Conservation (phyloP, 2,329 filamentous ascomycete species). For the Aspergillus sclerotialis region DNA sequence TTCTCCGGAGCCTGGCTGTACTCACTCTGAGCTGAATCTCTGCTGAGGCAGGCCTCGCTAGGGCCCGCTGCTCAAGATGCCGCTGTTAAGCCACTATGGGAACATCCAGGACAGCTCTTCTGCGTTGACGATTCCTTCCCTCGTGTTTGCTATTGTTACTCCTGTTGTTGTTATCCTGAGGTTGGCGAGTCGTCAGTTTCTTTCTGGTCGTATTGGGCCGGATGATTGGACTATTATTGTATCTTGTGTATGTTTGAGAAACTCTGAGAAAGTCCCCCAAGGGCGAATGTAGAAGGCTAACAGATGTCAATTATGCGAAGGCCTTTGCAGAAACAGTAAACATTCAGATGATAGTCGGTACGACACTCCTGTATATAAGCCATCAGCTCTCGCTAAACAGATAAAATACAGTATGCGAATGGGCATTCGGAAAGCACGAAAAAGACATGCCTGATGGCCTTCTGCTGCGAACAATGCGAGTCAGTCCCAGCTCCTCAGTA, state of each 20-base stretch:
- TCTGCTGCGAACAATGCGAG: slow-evolving; percentile 10
- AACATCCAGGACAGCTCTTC: slow-evolving; percentile 14
- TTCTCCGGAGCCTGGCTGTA: no score
- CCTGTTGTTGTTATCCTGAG: slow-evolving; percentile 12
- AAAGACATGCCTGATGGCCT: slow-evolving; percentile 7
- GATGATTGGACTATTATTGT: slow-evolving; percentile 15
- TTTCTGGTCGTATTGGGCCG: slow-evolving; percentile 9
- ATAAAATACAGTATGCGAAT: slow-evolving; percentile 9
- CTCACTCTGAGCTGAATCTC: no score
- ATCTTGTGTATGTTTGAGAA: slow-evolving; percentile 6
- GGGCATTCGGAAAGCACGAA: slow-evolving; percentile 14
- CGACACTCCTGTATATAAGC: no score
- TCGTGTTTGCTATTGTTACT: slow-evolving; percentile 15
- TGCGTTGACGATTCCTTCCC: slow-evolving; percentile 9
- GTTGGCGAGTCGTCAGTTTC: slow-evolving; percentile 9
- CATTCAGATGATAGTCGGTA: slow-evolving; percentile 15
- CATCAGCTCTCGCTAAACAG: no score
- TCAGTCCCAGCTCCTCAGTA: no score
- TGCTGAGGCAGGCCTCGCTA: no score
- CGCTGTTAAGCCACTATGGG: slow-evolving; percentile 16
- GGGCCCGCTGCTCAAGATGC: slow-evolving; percentile 11
- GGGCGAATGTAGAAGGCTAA: neutral
- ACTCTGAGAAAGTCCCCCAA: neutral
- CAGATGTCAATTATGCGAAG: slow-evolving; percentile 5
- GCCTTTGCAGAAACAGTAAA: slow-evolving; percentile 13